Conservation (phyloP, 805 yeast species). For the Starmerella bombi region DNA sequence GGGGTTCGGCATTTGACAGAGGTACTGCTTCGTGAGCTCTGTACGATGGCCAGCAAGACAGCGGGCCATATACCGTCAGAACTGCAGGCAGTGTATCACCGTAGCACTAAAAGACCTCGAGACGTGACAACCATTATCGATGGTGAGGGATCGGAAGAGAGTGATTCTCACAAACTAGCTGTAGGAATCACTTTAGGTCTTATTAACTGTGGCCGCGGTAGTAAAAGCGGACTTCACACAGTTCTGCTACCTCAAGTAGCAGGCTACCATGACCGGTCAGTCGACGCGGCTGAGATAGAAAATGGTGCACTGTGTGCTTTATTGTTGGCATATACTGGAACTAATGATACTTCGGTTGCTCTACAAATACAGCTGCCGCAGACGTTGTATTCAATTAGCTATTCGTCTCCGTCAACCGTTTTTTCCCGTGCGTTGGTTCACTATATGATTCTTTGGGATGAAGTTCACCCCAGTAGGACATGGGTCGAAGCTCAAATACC, state of each 20-base stretch:
- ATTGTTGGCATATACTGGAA: slow-evolving; percentile 56
- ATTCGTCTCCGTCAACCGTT: slow-evolving; percentile 66
- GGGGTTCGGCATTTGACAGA: slow-evolving; percentile 82
- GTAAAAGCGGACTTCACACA: slow-evolving; percentile 50
- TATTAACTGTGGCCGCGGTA: slow-evolving; percentile 51
- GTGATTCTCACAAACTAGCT: slow-evolving; percentile 8
- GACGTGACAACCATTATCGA: not conserved
- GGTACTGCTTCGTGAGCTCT: slow-evolving; percentile 54
- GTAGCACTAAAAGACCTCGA: not conserved
- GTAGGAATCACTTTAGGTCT: slow-evolving; percentile 78
- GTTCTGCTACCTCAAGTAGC: slow-evolving; percentile 43
- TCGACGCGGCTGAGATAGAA: slow-evolving; percentile 1
- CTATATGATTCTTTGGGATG: slow-evolving; percentile 61
- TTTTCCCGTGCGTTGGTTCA: slow-evolving; percentile 50
- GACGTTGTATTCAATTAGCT: slow-evolving; percentile 47
- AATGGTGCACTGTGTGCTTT: slow-evolving; percentile 65
- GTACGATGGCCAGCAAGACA: slow-evolving; percentile 1
- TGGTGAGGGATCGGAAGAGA: slow-evolving; percentile 43
- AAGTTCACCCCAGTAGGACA: slow-evolving; percentile 34
- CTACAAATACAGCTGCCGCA: slow-evolving; percentile 46
- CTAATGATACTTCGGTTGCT: slow-evolving; percentile 49
- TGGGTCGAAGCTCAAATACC: slow-evolving; percentile 58
- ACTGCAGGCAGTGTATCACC: not conserved
- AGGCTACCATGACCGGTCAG: slow-evolving; percentile 5
- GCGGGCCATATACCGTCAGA: not conserved